Evolutionary conservation across 768 basidiomycete species (phyloP), one percentile per base, ranked within the genome.

Genomic region (Chalciporus piperatus): DNA sequence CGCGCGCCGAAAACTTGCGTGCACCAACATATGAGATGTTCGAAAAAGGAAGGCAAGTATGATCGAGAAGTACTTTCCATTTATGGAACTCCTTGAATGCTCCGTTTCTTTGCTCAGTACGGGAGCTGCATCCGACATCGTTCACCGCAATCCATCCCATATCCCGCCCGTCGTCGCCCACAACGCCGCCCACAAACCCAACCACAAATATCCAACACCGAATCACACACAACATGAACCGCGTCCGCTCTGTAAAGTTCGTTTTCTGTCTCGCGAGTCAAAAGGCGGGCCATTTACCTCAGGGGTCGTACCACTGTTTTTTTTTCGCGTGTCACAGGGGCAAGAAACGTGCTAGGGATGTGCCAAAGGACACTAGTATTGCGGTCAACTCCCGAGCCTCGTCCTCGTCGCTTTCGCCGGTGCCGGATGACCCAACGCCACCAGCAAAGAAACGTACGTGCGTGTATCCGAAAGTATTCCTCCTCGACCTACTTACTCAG

Each of bases 361-460:
- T 17, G 14, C 27, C 33, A 16, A 32, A 51, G 9, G 2, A 43
- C 16, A n/a, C 20, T 32, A 13, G 10, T 13, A 32, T 4, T 28
- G 1, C n/a, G 17, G 39, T 38, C 23, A 50, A 48, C 22, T 50
- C 61, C 43, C 54, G 68, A 38, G 54, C 55, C 25, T 57, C 63
- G 30, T 69, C 67, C 6, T 69, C 70, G 23, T 72, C 73, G 13
- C 59, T 72, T 37, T 72, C 72, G n/a, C 64, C 72, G 32, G 50
- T 57, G 22, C 63, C 63, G 5, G 57, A 71, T 6, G 68, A 72
- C 30, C 35, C 61, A 66, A 11, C 48, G 37, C 30, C 39, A 32
- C 74, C 67, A 20, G 61, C 70, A 16, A 83, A 81, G 72, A 79
- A 80, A 73, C 67, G 81, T 80, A 61, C 58, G 78, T 69, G 41